These are phyloP conservation scores for Sporothrix pseudoabietina DNA, from an alignment of 2,329 filamentous ascomycete species.

Conservation along the genomic window DNA sequence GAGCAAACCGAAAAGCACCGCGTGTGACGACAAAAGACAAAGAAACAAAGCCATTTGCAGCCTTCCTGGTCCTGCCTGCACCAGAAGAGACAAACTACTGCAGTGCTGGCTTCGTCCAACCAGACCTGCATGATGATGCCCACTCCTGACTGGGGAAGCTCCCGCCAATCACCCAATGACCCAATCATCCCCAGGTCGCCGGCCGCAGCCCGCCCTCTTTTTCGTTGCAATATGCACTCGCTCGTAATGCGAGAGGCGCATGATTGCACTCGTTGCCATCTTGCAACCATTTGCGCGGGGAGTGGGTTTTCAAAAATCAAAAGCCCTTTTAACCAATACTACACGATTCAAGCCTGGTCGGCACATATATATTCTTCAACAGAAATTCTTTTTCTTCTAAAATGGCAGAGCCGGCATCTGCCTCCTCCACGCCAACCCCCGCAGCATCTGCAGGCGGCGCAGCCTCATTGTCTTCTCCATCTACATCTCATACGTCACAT, in stretches of 20 bases:
- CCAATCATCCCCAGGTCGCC: slow-evolving; percentile 25
- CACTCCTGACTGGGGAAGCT: slow-evolving; percentile 23
- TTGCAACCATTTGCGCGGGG: not conserved
- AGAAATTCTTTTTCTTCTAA: not conserved
- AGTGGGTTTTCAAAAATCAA: not conserved
- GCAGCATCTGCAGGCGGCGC: not conserved
- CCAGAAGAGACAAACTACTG: not conserved
- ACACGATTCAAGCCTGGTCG: not conserved
- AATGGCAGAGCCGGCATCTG: slow-evolving; percentile 8
- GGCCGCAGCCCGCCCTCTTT: slow-evolving; percentile 12
- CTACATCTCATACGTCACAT: not conserved
- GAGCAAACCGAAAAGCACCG: slow-evolving; percentile 8
- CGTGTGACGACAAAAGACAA: not conserved
- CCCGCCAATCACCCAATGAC: slow-evolving; percentile 31
- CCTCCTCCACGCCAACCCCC: slow-evolving; percentile 17
- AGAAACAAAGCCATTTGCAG: not conserved
- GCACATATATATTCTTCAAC: not conserved
- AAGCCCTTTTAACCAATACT: not conserved
- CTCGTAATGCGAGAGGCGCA: not conserved
- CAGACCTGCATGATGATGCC: slow-evolving; percentile 28
- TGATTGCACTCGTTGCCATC: not conserved
- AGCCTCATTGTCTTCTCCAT: not conserved
- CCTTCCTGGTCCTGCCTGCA: slow-evolving; percentile 1
- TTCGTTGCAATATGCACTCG: not conserved
- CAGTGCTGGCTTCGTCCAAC: not conserved